A percentile compares a stretch with the other conserved stretches of the same genome.
Conservation (phyloP, 1,284 basidiomycete species). For the Cerrena zonata region DNA sequence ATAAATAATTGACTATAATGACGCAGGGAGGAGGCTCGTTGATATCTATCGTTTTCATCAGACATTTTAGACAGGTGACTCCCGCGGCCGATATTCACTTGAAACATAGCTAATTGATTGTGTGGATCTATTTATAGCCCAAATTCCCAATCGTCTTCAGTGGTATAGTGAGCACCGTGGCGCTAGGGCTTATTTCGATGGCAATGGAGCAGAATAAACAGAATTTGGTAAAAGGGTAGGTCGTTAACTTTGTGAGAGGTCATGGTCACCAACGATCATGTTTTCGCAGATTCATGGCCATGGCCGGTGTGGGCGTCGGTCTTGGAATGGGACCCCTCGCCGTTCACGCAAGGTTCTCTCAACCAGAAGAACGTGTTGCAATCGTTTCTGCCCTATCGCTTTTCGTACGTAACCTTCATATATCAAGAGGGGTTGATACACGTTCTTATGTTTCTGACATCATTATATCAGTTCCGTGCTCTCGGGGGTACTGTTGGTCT, state of each 20-base stretch:
- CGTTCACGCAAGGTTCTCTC: slow-evolving; percentile 43
- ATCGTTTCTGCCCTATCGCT: slow-evolving; percentile 37
- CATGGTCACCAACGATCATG: neutral
- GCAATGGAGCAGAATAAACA: slow-evolving; percentile 35
- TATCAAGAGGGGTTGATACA: neutral
- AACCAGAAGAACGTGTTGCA: slow-evolving; percentile 34
- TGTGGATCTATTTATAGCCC: too few relatives aligned
- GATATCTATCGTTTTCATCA: slow-evolving; percentile 26
- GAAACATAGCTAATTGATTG: too few relatives aligned
- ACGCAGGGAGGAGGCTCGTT: slow-evolving; percentile 29
- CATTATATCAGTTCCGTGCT: slow-evolving; percentile 34
- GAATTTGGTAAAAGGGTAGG: slow-evolving; percentile 34
- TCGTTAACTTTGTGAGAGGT: too few relatives aligned
- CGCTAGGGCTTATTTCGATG: slow-evolving; percentile 38
- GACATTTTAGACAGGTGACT: slow-evolving; percentile 15
- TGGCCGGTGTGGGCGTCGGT: slow-evolving; percentile 42
- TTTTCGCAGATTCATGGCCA: slow-evolving; percentile 36
- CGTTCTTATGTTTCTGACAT: neutral
- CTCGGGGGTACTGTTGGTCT: slow-evolving; percentile 48
- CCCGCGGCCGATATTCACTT: too few relatives aligned
- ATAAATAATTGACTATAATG: too few relatives aligned
- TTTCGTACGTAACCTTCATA: slow-evolving; percentile 33
- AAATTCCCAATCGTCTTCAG: slow-evolving; percentile 38
- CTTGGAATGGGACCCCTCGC: slow-evolving; percentile 34
- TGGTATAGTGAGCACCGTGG: slow-evolving; percentile 30